These are phyloP conservation scores for Leucosporidium creatinivorum DNA, from an alignment of 768 basidiomycete genomes.

Conservation along the genomic window DNA sequence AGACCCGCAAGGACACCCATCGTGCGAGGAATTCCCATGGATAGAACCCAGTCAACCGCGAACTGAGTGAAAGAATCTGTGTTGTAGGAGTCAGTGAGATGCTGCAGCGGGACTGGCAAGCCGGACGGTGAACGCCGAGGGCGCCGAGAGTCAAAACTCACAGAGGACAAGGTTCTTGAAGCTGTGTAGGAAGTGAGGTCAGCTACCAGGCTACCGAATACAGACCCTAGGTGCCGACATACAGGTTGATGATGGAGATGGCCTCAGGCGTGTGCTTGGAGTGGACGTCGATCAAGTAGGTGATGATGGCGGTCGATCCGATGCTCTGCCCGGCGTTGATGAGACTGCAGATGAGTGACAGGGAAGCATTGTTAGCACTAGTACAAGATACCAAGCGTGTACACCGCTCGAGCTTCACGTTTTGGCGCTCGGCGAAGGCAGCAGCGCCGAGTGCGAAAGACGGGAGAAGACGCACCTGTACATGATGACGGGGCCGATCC, in stretches of 20 bases:
- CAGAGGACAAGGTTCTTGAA: slow-evolving; percentile 48
- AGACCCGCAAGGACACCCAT: slow-evolving; percentile 46
- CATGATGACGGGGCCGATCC: slow-evolving; percentile 17
- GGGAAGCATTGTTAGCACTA: no score
- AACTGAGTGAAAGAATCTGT: slow-evolving; percentile 46
- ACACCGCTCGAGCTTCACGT: no score
- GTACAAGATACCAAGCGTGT: no score
- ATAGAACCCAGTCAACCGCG: slow-evolving; percentile 48
- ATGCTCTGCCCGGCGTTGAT: slow-evolving; percentile 48
- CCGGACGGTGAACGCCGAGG: no score
- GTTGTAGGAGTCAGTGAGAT: no score
- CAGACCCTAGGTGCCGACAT: not conserved
- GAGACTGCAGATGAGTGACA: not conserved
- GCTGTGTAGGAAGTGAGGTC: not conserved
- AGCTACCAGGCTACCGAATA: not conserved
- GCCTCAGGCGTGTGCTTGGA: slow-evolving; percentile 45
- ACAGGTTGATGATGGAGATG: slow-evolving; percentile 23
- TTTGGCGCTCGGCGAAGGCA: no score
- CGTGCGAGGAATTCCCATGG: slow-evolving; percentile 46
- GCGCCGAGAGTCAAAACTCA: no score
- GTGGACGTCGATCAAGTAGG: slow-evolving; percentile 50
- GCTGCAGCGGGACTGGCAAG: no score
- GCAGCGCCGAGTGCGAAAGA: no score
- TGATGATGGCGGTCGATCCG: slow-evolving; percentile 46
- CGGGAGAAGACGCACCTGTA: no score